phyloP scores from a whole-genome alignment of 2,329 filamentous ascomycete species.

The Pyricularia grisea region DNA sequence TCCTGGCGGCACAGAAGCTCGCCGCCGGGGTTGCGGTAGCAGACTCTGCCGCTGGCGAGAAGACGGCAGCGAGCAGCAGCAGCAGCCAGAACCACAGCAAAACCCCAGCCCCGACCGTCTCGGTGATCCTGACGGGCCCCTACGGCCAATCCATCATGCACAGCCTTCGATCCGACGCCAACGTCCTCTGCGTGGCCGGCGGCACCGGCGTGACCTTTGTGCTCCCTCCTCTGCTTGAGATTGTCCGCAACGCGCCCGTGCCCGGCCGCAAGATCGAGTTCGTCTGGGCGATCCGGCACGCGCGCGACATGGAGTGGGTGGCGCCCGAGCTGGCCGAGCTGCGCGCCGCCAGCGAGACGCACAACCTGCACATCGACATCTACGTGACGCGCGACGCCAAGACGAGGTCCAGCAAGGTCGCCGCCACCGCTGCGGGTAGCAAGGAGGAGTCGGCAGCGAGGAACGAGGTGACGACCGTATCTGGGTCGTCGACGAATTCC shows the following conservation, averaged over 20 bases:
- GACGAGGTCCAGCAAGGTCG: not conserved
- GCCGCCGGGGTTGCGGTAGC: conserved; percentile 11
- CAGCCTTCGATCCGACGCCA: conserved; percentile 28
- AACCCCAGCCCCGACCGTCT: conserved; percentile 26
- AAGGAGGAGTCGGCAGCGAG: conserved; percentile 8
- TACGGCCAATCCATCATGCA: conserved; percentile 45
- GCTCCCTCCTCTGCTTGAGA: conserved; percentile 36
- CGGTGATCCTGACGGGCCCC: conserved; percentile 52
- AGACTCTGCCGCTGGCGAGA: not conserved
- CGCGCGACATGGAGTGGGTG: conserved; percentile 48
- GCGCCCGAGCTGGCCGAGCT: conserved; percentile 43
- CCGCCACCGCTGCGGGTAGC: conserved; percentile 14
- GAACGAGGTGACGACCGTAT: conserved; percentile 15
- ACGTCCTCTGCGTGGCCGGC: conserved; percentile 44
- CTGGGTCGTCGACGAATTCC: conserved; percentile 11
- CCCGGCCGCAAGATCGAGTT: conserved; percentile 43
- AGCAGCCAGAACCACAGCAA: not conserved
- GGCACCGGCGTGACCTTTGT: conserved; percentile 51
- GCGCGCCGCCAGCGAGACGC: conserved; percentile 19
- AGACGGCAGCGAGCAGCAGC: not conserved
- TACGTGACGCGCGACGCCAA: conserved; percentile 46
- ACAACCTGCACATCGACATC: conserved; percentile 40
- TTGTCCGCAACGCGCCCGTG: conserved; percentile 17
- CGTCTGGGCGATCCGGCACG: conserved; percentile 54
- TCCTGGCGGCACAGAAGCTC: conserved; percentile 29